phyloP scores from a whole-genome alignment of 768 basidiomycete species.

The Phylloporus arenicola region DNA sequence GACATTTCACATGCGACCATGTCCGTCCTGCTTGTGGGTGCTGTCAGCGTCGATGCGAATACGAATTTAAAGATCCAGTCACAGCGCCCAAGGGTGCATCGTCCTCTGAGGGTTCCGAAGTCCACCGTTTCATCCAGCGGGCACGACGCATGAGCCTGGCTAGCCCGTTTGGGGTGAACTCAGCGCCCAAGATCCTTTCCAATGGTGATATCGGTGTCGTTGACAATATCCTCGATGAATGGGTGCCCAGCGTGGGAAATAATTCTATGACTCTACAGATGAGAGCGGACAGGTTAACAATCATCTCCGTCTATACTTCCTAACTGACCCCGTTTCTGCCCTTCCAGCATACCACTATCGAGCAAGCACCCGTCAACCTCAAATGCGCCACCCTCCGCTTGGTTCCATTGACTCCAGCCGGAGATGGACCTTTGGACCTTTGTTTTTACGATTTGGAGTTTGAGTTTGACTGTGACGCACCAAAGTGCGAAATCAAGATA shows the following conservation, averaged over 20 bases:
- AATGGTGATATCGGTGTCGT: no score
- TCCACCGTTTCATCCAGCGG: no score
- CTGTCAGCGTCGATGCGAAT: neutral
- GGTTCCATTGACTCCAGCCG: slow-evolving; percentile 50
- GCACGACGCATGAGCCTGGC: no score
- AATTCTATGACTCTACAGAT: no score
- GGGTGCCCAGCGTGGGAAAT: no score
- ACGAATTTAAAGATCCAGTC: no score
- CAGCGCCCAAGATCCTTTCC: no score
- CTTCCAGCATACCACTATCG: slow-evolving; percentile 75
- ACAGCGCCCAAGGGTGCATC: neutral
- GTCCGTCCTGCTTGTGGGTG: neutral
- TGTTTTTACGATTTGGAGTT: slow-evolving; percentile 74
- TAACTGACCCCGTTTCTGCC: slow-evolving; percentile 37
- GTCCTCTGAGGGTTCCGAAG: neutral
- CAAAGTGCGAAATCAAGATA: slow-evolving; percentile 75
- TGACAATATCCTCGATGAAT: no score
- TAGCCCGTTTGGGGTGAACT: no score
- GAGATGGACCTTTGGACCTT: slow-evolving; percentile 43
- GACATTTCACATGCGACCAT: neutral
- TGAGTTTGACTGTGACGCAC: slow-evolving; percentile 87
- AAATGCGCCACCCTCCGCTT: slow-evolving; percentile 84
- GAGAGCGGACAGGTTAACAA: no score
- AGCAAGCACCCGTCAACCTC: slow-evolving; percentile 91
- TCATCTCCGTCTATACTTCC: neutral